A percentile compares a stretch with the other conserved stretches of the same genome.
Conservation (phyloP, 1,284 basidiomycete genomes). For the Rhodotorula sp. region DNA sequence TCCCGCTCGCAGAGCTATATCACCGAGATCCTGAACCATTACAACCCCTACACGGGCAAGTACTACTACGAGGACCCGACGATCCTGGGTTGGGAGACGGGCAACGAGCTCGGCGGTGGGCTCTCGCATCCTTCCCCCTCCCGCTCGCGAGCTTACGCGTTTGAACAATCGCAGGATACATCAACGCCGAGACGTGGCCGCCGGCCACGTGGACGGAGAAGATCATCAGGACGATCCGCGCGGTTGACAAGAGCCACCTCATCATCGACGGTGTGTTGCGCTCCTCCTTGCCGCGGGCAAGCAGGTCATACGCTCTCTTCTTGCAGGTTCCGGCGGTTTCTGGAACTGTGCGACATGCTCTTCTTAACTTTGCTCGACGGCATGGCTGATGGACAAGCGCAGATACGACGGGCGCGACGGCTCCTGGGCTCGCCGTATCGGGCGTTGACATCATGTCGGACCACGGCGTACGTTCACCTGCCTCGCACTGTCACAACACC, state of each 20-base stretch:
- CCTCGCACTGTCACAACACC: background rate
- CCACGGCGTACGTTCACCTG: constrained; percentile 8
- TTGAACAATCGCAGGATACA: constrained; percentile 4
- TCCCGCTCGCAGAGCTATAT: constrained; percentile 19
- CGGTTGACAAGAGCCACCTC: constrained; percentile 24
- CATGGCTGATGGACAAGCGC: too few species aligned
- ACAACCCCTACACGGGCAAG: constrained; percentile 38
- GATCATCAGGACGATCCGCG: constrained; percentile 22
- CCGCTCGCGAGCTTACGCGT: background rate
- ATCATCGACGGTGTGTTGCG: constrained; percentile 36
- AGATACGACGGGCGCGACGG: constrained; percentile 5
- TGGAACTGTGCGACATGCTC: constrained; percentile 30
- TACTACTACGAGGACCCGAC: constrained; percentile 37
- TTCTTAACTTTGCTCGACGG: background rate
- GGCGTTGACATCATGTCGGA: constrained; percentile 25
- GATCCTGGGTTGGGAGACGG: constrained; percentile 41
- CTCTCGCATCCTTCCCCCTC: too few species aligned
- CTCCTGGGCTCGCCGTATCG: constrained; percentile 2
- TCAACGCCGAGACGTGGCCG: constrained; percentile 26
- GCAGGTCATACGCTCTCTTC: too few species aligned
- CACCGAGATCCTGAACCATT: constrained; percentile 5
- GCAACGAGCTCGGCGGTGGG: constrained; percentile 50
- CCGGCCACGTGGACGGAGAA: constrained; percentile 31
- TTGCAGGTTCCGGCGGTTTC: constrained; percentile 5
- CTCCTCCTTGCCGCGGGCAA: too few species aligned